phyloP scores from a whole-genome alignment of 2,329 filamentous ascomycete genomes.

The Colletotrichum eleusines region DNA sequence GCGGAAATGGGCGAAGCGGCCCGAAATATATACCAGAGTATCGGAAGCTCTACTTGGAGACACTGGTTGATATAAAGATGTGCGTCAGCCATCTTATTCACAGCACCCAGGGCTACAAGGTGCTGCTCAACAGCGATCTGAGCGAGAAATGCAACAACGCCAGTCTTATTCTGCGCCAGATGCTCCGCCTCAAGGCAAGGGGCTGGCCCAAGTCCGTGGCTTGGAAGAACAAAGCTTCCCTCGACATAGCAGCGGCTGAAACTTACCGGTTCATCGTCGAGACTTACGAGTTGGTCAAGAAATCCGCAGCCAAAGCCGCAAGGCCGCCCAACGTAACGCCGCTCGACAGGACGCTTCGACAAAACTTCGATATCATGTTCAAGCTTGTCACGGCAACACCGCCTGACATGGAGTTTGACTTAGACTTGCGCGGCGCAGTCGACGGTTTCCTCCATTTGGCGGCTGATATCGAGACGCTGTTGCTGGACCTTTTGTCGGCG shows the following conservation, averaged over 20 bases:
- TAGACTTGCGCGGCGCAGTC: background rate
- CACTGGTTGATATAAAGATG: background rate
- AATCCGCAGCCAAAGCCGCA: background rate
- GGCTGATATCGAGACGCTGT: background rate
- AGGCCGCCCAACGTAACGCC: background rate
- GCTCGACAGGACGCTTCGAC: background rate
- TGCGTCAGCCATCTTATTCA: background rate
- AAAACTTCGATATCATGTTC: background rate
- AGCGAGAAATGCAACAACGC: conserved; percentile 36
- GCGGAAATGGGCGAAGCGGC: background rate
- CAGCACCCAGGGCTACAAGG: background rate
- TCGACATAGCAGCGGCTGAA: background rate
- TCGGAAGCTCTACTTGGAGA: background rate
- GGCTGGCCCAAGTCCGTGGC: background rate
- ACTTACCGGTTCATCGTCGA: background rate
- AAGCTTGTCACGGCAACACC: background rate
- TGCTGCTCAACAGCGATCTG: background rate
- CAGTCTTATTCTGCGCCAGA: conserved; percentile 32
- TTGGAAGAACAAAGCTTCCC: background rate
- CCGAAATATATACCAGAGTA: background rate
- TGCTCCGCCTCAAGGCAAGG: background rate
- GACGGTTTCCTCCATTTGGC: background rate
- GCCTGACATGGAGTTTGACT: no score
- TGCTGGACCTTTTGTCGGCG: background rate
- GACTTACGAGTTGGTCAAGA: background rate